Evolutionary conservation across 2,329 filamentous ascomycete species (phyloP).

Genomic region (Stachybotrys echinatus): DNA sequence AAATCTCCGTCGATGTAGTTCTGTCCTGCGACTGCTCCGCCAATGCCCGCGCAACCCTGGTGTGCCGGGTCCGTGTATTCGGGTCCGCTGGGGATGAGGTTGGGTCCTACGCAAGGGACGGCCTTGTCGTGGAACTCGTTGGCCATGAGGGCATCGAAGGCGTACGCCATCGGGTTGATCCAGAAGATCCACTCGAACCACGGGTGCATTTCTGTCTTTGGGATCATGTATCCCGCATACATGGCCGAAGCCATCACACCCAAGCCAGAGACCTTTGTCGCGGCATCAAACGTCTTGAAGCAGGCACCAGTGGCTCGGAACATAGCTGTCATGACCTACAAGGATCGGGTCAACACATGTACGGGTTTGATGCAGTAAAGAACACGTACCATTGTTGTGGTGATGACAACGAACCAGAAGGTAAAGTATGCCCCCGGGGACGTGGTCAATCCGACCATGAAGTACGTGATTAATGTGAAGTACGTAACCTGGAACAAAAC

Average conservation of each 20-base stretch:
- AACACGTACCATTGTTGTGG: constrained; percentile 41
- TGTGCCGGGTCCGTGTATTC: constrained; percentile 35
- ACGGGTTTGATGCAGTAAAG: too few species aligned
- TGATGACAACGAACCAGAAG: constrained; percentile 49
- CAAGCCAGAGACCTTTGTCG: constrained; percentile 51
- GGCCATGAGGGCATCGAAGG: constrained; percentile 61
- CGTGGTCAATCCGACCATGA: constrained; percentile 53
- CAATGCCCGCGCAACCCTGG: constrained; percentile 53
- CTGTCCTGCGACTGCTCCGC: constrained; percentile 45
- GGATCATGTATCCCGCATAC: constrained; percentile 61
- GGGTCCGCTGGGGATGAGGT: constrained; percentile 45
- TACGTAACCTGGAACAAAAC: constrained; percentile 51
- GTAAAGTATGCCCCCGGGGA: constrained; percentile 55
- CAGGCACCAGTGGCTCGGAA: constrained; percentile 52
- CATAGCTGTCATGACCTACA: constrained; percentile 49
- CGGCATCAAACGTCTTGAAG: constrained; percentile 52
- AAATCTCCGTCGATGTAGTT: constrained; percentile 49
- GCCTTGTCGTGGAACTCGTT: constrained; percentile 63
- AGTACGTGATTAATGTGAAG: constrained; percentile 57
- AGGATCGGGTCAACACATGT: neutral
- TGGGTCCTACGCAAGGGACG: constrained; percentile 42
- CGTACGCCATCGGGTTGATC: constrained; percentile 65
- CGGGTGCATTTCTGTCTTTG: constrained; percentile 54
- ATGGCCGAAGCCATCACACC: constrained; percentile 47
- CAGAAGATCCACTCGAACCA: constrained; percentile 61